Conservation (phyloP, 2,329 filamentous ascomycete species). For the Neonectria punicea region DNA sequence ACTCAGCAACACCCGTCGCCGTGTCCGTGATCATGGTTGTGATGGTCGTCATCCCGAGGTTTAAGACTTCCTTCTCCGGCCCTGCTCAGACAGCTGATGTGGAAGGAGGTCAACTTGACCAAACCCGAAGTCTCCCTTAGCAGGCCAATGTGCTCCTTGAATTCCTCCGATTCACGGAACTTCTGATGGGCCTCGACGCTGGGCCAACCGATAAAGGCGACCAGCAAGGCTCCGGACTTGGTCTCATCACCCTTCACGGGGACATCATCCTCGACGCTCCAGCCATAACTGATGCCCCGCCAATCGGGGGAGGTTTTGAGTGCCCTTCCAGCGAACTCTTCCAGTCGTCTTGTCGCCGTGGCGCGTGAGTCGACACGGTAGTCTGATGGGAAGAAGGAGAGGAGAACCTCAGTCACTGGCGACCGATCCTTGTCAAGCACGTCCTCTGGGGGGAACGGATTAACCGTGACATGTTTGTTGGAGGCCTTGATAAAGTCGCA, state of each 20-base stretch:
- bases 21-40: conserved; percentile 27
- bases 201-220: conserved; percentile 50
- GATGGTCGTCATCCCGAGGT: conserved; percentile 23
- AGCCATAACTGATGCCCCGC: conserved; percentile 43
- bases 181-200: conserved; percentile 51
- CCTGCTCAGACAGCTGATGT: conserved; percentile 36
- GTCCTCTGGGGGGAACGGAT: conserved; percentile 35
- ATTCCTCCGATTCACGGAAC: conserved; percentile 48
- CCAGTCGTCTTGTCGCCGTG: conserved; percentile 28
- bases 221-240: conserved; percentile 40
- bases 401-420: conserved; percentile 35
- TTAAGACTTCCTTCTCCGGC: conserved; percentile 19
- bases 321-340: conserved; percentile 28
- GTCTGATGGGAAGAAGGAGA: conserved; percentile 36
- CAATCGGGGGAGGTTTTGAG: conserved; percentile 36
- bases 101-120: conserved; percentile 35
- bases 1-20: neutral
- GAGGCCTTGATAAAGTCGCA: conserved; percentile 27
- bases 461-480: conserved; percentile 39
- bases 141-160: conserved; percentile 47
- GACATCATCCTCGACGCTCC: conserved; percentile 48
- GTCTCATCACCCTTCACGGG: conserved; percentile 42
- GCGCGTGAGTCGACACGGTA: conserved; percentile 34
- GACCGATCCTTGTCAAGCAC: conserved; percentile 35
- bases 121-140: conserved; percentile 38